Evolutionary conservation across 345 rosid genomes (phyloP).

Genomic region (Murraya koenigii): DNA sequence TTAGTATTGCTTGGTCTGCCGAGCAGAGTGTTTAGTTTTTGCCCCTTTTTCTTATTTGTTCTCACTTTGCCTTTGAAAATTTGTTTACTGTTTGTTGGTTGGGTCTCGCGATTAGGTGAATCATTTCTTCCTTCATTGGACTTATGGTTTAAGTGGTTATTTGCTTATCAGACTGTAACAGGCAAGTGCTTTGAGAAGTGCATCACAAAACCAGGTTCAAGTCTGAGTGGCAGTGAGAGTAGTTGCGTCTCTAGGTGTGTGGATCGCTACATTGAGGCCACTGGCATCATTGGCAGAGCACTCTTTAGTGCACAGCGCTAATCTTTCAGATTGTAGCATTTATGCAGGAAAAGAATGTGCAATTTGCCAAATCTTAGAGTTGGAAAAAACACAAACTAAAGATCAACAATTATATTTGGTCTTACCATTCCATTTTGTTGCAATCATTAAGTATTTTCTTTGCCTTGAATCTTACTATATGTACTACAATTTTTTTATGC

Average conservation of each 20-base stretch:
- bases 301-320: constrained; percentile 55
- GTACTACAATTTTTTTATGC: constrained; percentile 2
- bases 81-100: neutral
- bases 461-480: neutral
- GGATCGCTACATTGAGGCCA: constrained; percentile 96
- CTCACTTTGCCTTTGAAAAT: neutral
- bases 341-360: constrained; percentile 15
- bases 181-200: constrained; percentile 91
- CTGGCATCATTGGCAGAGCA: constrained; percentile 70
- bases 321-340: neutral
- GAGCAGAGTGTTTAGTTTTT: neutral
- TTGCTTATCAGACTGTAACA: constrained; percentile 56
- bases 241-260: constrained; percentile 96
- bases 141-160: neutral
- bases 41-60: neutral
- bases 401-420: neutral
- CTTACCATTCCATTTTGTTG: constrained; percentile 2
- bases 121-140: neutral
- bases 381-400: neutral
- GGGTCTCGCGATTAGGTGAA: neutral
- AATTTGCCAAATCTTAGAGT: neutral
- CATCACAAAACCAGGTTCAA: constrained; percentile 86
- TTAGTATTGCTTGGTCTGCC: neutral
- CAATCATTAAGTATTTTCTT: neutral
- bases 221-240: constrained; percentile 85